Evolutionary conservation across 345 rosid genomes (phyloP).

Genomic region (Abelmoschus esculentus): DNA sequence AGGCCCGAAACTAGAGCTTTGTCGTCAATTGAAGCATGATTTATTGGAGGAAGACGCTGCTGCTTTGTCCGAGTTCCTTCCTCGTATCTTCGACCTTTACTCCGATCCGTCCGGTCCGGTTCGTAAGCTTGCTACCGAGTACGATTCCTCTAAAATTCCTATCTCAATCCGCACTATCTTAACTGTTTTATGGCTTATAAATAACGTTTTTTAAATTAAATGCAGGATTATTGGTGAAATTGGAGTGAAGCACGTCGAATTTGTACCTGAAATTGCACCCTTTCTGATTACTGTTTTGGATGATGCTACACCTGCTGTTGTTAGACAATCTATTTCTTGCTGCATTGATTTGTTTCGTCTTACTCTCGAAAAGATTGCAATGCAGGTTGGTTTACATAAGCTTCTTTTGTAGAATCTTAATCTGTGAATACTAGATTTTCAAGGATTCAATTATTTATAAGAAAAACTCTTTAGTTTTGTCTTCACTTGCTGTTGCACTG

Average conservation of each 20-base stretch:
- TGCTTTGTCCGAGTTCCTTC: conserved; percentile 53
- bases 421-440: background rate
- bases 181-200: background rate
- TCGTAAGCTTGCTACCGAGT: conserved; percentile 75
- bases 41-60: conserved; percentile 36
- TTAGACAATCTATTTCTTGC: conserved; percentile 68
- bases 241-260: conserved; percentile 64
- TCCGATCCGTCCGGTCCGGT: conserved; percentile 59
- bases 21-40: conserved; percentile 47
- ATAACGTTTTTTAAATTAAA: background rate
- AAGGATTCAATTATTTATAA: background rate
- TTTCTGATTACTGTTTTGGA: conserved; percentile 57
- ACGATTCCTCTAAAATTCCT: conserved; percentile 19
- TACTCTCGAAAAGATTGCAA: conserved; percentile 50
- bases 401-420: background rate
- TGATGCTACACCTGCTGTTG: conserved; percentile 82
- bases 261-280: conserved; percentile 68
- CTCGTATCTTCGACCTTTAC: conserved; percentile 63
- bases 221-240: conserved; percentile 76
- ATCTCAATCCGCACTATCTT: background rate
- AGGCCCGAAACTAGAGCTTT: conserved; percentile 56
- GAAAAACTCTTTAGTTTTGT: background rate
- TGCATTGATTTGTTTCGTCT: conserved; percentile 55
- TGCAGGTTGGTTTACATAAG: conserved; percentile 44
- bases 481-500: background rate